Percentiles rank a stretch among this genome's conserved stretches.
Conservation (phyloP, 2,329 filamentous ascomycete species). For the Dothistroma septosporum region DNA sequence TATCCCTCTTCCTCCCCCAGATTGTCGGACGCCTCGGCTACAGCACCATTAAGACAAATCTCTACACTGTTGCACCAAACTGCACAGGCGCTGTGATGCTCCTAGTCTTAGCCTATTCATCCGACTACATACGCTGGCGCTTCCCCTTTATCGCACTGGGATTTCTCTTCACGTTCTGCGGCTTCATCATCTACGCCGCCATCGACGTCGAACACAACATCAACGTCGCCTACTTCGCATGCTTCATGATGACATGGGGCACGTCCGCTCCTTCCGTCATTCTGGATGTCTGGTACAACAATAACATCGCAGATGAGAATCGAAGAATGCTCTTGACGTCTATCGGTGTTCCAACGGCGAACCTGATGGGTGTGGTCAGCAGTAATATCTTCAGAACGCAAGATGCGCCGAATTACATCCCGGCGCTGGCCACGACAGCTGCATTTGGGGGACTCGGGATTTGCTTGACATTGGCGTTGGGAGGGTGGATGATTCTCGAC, state of each 20-base stretch:
- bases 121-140: conserved; percentile 61
- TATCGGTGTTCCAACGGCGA: conserved; percentile 69
- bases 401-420: conserved; percentile 63
- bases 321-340: conserved; percentile 66
- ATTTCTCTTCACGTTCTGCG: conserved; percentile 69
- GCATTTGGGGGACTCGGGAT: conserved; percentile 60
- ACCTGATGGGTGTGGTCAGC: conserved; percentile 68
- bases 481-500: conserved; percentile 61
- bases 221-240: conserved; percentile 69
- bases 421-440: conserved; percentile 62
- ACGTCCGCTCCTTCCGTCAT: conserved; percentile 71
- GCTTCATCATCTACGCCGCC: conserved; percentile 73
- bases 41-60: conserved; percentile 62
- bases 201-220: conserved; percentile 59
- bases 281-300: conserved; percentile 69
- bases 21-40: conserved; percentile 54
- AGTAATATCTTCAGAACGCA: conserved; percentile 64
- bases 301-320: conserved; percentile 75
- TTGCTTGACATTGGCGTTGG: conserved; percentile 53
- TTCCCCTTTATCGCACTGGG: conserved; percentile 72
- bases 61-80: conserved; percentile 79
- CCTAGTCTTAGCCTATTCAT: conserved; percentile 66
- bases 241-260: conserved; percentile 62
- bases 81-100: conserved; percentile 69
- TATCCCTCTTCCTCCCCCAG: conserved; percentile 56